A percentile compares a stretch with the other conserved stretches of the same genome.
phyloP scores from a whole-genome alignment of 441 rosid genomes.

The Adansonia rubrostipa region DNA sequence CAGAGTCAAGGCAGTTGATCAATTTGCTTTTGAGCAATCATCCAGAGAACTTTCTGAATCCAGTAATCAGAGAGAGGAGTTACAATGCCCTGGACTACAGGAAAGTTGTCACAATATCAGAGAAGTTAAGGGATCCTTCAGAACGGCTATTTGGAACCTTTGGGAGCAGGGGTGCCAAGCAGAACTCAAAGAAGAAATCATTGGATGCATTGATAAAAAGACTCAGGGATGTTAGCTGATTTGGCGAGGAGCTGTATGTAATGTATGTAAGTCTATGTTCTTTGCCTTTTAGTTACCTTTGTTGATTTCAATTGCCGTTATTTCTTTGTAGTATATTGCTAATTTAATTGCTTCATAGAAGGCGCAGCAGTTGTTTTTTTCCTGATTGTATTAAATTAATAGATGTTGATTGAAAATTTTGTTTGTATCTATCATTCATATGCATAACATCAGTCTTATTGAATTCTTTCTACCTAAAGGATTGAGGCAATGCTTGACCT shows the following conservation, averaged over 20 bases:
- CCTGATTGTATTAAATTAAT: slow-evolving; percentile 34
- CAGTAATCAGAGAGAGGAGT: slow-evolving; percentile 88
- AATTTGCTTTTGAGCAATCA: slow-evolving; percentile 84
- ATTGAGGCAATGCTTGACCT: not conserved
- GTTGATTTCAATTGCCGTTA: slow-evolving; percentile 41
- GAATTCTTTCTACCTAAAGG: slow-evolving; percentile 31
- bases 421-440: slow-evolving; percentile 39
- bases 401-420: slow-evolving; percentile 31
- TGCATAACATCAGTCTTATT: slow-evolving; percentile 33
- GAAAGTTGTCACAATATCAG: slow-evolving; percentile 77
- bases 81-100: slow-evolving; percentile 76
- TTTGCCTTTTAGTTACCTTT: slow-evolving; percentile 25
- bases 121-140: slow-evolving; percentile 87
- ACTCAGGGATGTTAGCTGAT: slow-evolving; percentile 82
- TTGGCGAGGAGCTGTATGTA: slow-evolving; percentile 16
- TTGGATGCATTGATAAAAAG: slow-evolving; percentile 81
- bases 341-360: slow-evolving; percentile 28
- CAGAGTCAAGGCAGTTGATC: slow-evolving; percentile 78
- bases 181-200: slow-evolving; percentile 90
- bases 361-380: slow-evolving; percentile 18
- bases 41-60: slow-evolving; percentile 84
- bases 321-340: slow-evolving; percentile 34
- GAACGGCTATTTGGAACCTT: slow-evolving; percentile 90
- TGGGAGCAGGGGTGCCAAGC: slow-evolving; percentile 84
- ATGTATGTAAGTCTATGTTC: slow-evolving; percentile 35